Evolutionary conservation across 2,329 filamentous ascomycete genomes (phyloP).

Genomic region (Fusarium sp.): DNA sequence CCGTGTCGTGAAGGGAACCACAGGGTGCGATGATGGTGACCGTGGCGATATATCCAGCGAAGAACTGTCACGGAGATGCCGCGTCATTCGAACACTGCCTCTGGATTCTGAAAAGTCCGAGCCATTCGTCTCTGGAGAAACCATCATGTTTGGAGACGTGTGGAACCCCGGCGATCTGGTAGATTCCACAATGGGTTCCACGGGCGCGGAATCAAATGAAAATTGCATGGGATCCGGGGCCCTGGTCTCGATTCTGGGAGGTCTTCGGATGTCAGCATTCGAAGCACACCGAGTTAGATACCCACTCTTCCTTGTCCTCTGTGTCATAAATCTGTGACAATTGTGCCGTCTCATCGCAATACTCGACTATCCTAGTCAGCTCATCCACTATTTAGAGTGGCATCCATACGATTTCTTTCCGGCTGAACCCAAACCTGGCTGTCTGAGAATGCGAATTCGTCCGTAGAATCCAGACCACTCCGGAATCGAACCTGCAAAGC

Average conservation of each 20-base stretch:
- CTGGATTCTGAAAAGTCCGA: constrained; percentile 4
- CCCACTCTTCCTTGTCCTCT: neutral
- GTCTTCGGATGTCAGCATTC: neutral
- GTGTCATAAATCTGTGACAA: neutral
- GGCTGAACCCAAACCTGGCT: constrained; percentile 1
- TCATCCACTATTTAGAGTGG: neutral
- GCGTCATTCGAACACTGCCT: neutral
- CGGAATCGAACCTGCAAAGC: constrained; percentile 38
- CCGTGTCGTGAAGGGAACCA: neutral
- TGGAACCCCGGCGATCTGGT: neutral
- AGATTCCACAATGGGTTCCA: neutral
- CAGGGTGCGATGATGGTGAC: neutral
- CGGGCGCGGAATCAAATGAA: neutral
- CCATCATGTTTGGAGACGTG: constrained; percentile 2
- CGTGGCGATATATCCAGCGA: neutral
- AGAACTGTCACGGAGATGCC: neutral
- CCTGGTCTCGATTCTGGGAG: neutral
- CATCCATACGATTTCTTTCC: neutral
- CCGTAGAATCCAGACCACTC: constrained; percentile 25
- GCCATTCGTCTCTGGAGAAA: neutral
- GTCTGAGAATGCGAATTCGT: neutral
- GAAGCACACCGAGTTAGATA: neutral
- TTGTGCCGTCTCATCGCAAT: constrained; percentile 1
- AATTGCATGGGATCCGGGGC: neutral
- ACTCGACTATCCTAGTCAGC: constrained; percentile 1